These are phyloP conservation scores for Pseudoturritis turrita DNA, from an alignment of 345 rosid genomes.

Conservation along the genomic window DNA sequence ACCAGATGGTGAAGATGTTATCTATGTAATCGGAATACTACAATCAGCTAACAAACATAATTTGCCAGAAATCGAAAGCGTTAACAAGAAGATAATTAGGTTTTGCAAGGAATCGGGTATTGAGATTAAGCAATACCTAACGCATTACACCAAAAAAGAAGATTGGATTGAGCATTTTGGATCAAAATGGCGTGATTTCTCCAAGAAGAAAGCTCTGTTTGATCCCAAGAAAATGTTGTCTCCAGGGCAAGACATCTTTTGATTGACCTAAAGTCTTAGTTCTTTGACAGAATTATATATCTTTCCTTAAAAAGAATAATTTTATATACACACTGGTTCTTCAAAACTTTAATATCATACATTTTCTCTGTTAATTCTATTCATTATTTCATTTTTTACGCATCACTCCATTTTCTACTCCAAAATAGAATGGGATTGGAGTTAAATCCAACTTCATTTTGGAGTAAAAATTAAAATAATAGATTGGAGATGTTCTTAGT, in stretches of 20 bases:
- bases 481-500: too few relatives aligned
- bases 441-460: too few relatives aligned
- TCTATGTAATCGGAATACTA: conserved; percentile 72
- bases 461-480: too few relatives aligned
- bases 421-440: too few relatives aligned
- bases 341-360: too few relatives aligned
- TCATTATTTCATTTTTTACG: too few relatives aligned
- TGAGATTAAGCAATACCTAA: conserved; percentile 63
- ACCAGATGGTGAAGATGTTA: conserved; percentile 67
- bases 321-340: too few relatives aligned
- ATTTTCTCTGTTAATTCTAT: too few relatives aligned
- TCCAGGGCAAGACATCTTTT: conserved; percentile 83
- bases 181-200: conserved; percentile 59
- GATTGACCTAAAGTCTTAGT: not conserved
- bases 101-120: conserved; percentile 57
- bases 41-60: conserved; percentile 46
- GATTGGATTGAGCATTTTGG: conserved; percentile 83
- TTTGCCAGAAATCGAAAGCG: conserved; percentile 41
- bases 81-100: conserved; percentile 46
- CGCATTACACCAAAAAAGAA: conserved; percentile 36
- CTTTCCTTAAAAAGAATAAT: too few relatives aligned
- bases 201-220: conserved; percentile 45
- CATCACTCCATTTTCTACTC: too few relatives aligned
- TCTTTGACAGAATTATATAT: not conserved
- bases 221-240: conserved; percentile 77